Conservation (phyloP, 2,329 filamentous ascomycete species). For the Mycosphaerelloides madeirae region DNA sequence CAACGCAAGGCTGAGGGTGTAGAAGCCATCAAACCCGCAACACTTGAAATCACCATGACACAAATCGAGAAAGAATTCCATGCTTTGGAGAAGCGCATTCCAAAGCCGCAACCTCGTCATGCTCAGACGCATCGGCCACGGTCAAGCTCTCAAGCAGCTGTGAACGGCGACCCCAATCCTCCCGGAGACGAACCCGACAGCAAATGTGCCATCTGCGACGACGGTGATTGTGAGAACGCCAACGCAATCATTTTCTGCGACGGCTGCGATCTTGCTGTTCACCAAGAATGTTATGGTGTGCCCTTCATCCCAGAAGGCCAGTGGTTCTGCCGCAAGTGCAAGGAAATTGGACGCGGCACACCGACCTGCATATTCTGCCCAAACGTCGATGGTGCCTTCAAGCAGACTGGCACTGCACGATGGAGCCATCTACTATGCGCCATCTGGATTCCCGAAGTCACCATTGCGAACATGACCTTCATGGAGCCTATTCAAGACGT, state of each 20-base stretch:
- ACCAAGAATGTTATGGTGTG: conserved; percentile 98
- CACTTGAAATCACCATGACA: conserved; percentile 97
- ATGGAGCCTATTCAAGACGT: conserved; percentile 99
- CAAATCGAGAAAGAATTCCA: conserved; percentile 99
- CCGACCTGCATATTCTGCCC: conserved; percentile 98
- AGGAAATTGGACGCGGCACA: conserved; percentile 85
- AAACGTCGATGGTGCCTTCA: conserved; percentile 95
- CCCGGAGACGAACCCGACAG: conserved; percentile 90
- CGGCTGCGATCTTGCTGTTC: conserved; percentile 92
- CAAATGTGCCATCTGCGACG: conserved; percentile 96
- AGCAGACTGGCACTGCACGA: conserved; percentile 92
- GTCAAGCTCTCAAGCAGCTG: conserved; percentile 88
- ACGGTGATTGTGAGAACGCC: conserved; percentile 98
- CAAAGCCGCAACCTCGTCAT: conserved; percentile 93
- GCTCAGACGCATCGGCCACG: conserved; percentile 89
- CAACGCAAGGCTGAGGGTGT: conserved; percentile 69
- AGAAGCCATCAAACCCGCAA: conserved; percentile 81
- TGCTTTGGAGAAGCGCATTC: conserved; percentile 89
- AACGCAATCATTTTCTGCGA: conserved; percentile 99
- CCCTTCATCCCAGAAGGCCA: conserved; percentile 98
- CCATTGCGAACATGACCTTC: conserved; percentile 89
- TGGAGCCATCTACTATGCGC: conserved; percentile 96
- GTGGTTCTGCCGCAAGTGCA: conserved; percentile 96
- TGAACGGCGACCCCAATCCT: conserved; percentile 82
- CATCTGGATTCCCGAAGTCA: conserved; percentile 98